phyloP scores from a whole-genome alignment of 192 early-diverging fungal genomes.

The Anaeromyces robustus region DNA sequence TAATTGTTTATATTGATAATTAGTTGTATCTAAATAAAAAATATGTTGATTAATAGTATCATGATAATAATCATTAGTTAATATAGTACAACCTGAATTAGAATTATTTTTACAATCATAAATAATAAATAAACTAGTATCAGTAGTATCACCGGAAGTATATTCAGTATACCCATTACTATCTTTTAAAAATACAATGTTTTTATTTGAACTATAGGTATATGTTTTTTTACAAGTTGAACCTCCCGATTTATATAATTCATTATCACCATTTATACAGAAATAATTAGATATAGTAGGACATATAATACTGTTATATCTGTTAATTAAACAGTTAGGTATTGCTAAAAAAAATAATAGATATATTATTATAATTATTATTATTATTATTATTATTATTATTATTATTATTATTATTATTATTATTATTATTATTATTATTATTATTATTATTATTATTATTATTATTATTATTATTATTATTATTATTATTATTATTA shows the following conservation, averaged over 20 bases:
- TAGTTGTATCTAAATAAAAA: not conserved
- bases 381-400: no score
- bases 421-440: no score
- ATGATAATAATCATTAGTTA: not conserved
- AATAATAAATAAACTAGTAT: not conserved
- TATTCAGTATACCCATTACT: not conserved
- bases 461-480: no score
- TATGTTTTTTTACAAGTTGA: not conserved
- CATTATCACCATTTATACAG: not conserved
- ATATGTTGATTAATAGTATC: not conserved
- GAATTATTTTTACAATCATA: not conserved
- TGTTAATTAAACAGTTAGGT: not conserved
- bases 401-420: no score
- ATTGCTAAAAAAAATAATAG: not conserved
- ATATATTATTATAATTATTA: no score
- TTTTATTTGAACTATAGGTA: not conserved
- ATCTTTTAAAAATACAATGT: not conserved
- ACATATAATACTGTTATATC: not conserved
- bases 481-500: no score
- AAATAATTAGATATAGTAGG: not conserved
- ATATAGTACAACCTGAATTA: not conserved
- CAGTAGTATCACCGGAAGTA: not conserved
- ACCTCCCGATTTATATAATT: not conserved
- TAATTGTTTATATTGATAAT: not conserved
- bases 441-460: no score